Percentiles rank a stretch among this genome's conserved stretches.
These are phyloP conservation scores for Saururus chinensis DNA, from an alignment of 164 flowering plant genomes.

Conservation along the genomic window DNA sequence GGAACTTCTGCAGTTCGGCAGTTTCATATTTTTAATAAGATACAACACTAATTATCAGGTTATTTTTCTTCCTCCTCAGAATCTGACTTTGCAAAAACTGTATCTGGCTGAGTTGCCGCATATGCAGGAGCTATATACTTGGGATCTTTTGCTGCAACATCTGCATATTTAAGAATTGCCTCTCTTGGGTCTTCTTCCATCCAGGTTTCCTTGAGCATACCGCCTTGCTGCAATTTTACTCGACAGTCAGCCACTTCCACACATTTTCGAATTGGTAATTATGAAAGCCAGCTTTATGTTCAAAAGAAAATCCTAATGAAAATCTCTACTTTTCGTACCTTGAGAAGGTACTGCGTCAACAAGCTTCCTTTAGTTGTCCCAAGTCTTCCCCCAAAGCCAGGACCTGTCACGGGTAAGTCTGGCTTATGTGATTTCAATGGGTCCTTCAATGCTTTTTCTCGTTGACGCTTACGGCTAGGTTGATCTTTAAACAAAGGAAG, in stretches of 20 bases:
- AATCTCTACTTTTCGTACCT: constrained; percentile 36
- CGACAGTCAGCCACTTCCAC: not conserved
- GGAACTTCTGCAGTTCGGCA: too few relatives aligned
- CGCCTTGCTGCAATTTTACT: constrained; percentile 74
- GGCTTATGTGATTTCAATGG: constrained; percentile 92
- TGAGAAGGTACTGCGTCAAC: constrained; percentile 89
- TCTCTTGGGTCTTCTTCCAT: constrained; percentile 99
- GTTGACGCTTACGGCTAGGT: constrained; percentile 92
- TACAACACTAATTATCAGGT: not conserved
- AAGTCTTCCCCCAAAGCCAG: constrained; percentile 95
- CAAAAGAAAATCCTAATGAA: not conserved
- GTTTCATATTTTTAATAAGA: too few relatives aligned
- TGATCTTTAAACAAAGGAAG: constrained; percentile 92
- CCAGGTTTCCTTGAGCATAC: constrained; percentile 97
- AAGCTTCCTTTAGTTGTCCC: constrained; percentile 84
- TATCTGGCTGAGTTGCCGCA: constrained; percentile 79
- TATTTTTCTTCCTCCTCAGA: constrained; percentile 76
- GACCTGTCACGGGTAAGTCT: constrained; percentile 86
- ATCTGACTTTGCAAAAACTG: constrained; percentile 87
- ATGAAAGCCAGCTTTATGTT: too few relatives aligned
- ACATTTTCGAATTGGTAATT: not conserved
- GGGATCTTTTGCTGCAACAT: constrained; percentile 90
- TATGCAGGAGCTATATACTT: constrained; percentile 96
- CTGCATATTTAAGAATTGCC: constrained; percentile 92
- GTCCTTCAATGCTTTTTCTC: constrained; percentile 89